These are phyloP conservation scores for Thelonectria rubi DNA, from an alignment of 2,329 filamentous ascomycete genomes.

Conservation along the genomic window DNA sequence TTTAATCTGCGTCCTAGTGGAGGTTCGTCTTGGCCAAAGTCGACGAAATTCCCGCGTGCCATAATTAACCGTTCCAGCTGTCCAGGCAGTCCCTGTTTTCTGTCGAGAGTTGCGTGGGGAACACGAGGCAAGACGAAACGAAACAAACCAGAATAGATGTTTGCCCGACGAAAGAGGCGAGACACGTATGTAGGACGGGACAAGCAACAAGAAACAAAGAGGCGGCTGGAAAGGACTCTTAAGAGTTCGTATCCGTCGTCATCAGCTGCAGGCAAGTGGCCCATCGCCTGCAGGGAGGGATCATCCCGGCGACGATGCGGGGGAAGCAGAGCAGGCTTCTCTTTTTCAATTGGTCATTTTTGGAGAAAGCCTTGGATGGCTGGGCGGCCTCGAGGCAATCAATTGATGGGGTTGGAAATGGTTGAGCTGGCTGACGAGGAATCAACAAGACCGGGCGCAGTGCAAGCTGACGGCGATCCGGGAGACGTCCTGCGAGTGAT, in stretches of 20 bases:
- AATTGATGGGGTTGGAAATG: too few relatives aligned
- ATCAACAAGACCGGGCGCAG: too few relatives aligned
- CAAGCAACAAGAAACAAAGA: not conserved
- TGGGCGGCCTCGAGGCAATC: too few relatives aligned
- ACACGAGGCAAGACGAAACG: constrained; percentile 17
- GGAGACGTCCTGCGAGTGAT: too few relatives aligned
- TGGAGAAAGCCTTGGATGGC: too few relatives aligned
- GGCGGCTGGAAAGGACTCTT: not conserved
- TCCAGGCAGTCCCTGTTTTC: too few relatives aligned
- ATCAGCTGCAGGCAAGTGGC: not conserved
- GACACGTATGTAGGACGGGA: not conserved
- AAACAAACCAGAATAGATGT: not conserved
- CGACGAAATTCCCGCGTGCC: not conserved
- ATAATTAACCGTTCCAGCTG: too few relatives aligned
- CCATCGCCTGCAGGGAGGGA: constrained; percentile 4
- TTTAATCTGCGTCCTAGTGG: too few relatives aligned
- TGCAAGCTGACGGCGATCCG: too few relatives aligned
- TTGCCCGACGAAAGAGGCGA: not conserved
- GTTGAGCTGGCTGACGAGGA: too few relatives aligned
- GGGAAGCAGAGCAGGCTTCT: too few relatives aligned
- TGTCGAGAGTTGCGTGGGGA: constrained; percentile 4
- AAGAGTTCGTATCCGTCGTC: constrained; percentile 9
- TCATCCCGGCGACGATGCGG: constrained; percentile 4
- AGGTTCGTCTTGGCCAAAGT: not conserved
- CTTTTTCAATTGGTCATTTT: too few relatives aligned